A percentile compares a stretch with the other conserved stretches of the same genome.
These are phyloP conservation scores for Botrytis deweyae DNA, from an alignment of 2,329 filamentous ascomycete species.

Conservation along the genomic window DNA sequence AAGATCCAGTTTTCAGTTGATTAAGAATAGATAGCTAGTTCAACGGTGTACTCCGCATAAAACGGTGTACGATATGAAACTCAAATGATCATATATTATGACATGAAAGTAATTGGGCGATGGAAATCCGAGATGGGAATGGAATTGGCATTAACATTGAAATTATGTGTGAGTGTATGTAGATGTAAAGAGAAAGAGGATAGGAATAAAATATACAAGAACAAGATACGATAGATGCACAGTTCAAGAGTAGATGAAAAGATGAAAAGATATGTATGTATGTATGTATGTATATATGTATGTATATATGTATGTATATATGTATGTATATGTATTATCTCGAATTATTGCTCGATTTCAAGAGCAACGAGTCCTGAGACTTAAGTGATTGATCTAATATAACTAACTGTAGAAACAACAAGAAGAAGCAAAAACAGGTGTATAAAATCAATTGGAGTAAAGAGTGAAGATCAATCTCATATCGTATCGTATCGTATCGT, in stretches of 20 bases:
- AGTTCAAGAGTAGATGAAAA: neutral
- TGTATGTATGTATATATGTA: neutral
- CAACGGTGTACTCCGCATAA: slow-evolving; percentile 3
- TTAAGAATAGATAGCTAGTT: neutral
- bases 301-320: neutral
- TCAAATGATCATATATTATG: neutral
- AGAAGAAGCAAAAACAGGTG: slow-evolving; percentile 2
- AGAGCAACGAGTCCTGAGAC: neutral
- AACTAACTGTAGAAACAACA: neutral
- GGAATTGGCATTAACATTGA: neutral
- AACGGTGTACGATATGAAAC: neutral
- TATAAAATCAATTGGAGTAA: slow-evolving; percentile 10
- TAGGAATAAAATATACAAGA: no score
- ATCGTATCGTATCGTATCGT: neutral
- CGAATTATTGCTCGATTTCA: neutral
- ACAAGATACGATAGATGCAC: neutral
- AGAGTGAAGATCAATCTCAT: neutral
- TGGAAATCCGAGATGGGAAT: neutral
- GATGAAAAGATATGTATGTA: neutral
- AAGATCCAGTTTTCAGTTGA: slow-evolving; percentile 14
- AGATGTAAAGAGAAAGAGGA: neutral
- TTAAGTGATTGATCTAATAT: neutral
- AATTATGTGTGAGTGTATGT: neutral
- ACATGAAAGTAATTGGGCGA: neutral
- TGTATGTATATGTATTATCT: neutral